These are phyloP conservation scores for Quercus tomentella DNA, from an alignment of 331 rosid genomes.

Conservation along the genomic window DNA sequence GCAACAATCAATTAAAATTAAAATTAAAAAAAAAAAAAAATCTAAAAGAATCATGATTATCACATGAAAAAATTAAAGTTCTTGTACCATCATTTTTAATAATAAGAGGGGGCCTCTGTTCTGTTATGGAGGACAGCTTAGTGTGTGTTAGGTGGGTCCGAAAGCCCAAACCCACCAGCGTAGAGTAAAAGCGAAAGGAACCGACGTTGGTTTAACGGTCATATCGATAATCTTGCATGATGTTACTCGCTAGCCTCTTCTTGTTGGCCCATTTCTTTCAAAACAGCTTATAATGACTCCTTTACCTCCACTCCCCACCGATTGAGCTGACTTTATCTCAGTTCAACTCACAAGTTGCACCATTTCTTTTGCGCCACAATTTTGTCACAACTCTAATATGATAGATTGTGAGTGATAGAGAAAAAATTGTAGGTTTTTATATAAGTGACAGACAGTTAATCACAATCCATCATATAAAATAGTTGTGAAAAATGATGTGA, in stretches of 20 bases:
- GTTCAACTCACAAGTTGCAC: neutral
- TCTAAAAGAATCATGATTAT: neutral
- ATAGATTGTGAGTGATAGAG: too few species aligned
- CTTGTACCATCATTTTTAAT: neutral
- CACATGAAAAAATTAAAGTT: neutral
- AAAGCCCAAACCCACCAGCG: neutral
- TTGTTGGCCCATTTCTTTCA: slow-evolving; percentile 14
- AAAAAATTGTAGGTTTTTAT: rapidly evolving
- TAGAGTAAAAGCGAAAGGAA: neutral
- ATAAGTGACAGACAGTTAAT: too few species aligned
- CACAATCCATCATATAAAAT: too few species aligned
- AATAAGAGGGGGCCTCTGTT: neutral
- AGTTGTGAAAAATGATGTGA: too few species aligned
- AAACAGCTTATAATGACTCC: neutral
- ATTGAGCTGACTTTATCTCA: neutral
- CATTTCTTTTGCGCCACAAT: too few species aligned
- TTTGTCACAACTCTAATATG: too few species aligned
- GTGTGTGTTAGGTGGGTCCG: neutral
- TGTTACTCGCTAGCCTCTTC: slow-evolving; percentile 11
- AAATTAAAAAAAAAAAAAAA: neutral
- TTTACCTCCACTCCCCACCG: neutral
- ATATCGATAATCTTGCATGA: neutral
- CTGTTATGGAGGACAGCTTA: neutral
- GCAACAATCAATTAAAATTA: too few species aligned
- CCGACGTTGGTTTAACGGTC: slow-evolving; percentile 21